Percentiles rank a stretch among this genome's conserved stretches.
Conservation (phyloP, 2,329 filamentous ascomycete genomes). For the Xylariaceae sp. region DNA sequence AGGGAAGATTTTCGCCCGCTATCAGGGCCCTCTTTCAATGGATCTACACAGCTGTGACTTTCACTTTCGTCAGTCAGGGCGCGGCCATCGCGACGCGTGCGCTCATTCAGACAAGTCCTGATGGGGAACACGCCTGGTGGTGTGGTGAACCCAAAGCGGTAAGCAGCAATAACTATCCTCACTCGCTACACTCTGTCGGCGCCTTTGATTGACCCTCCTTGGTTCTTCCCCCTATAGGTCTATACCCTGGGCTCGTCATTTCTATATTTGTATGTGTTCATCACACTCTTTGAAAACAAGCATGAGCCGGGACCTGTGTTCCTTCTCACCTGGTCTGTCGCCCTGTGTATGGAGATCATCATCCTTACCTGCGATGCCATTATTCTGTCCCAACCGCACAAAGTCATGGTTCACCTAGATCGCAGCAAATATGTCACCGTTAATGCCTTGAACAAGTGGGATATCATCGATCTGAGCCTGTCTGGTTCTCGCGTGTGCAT, state of each 20-base stretch:
- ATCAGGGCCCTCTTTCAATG: slow-evolving; percentile 63
- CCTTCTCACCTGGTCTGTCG: slow-evolving; percentile 72
- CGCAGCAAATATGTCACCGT: slow-evolving; percentile 39
- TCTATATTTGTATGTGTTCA: slow-evolving; percentile 78
- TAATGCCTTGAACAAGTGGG: slow-evolving; percentile 45
- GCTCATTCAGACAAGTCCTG: slow-evolving; percentile 48
- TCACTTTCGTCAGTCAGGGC: slow-evolving; percentile 73
- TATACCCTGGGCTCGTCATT: slow-evolving; percentile 83
- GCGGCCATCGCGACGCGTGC: slow-evolving; percentile 67
- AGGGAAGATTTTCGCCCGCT: slow-evolving; percentile 37
- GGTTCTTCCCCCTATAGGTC: slow-evolving; percentile 56
- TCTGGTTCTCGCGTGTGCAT: slow-evolving; percentile 66
- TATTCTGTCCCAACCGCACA: slow-evolving; percentile 64
- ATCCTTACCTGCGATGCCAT: slow-evolving; percentile 66
- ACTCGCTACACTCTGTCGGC: neutral
- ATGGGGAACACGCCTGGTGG: slow-evolving; percentile 32
- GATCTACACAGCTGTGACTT: slow-evolving; percentile 64
- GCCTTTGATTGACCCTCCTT: slow-evolving; percentile 7
- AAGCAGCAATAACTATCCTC: slow-evolving; percentile 12
- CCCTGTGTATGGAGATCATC: slow-evolving; percentile 66
- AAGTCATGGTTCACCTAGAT: slow-evolving; percentile 51
- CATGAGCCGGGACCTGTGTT: slow-evolving; percentile 78
- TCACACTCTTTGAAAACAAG: slow-evolving; percentile 79
- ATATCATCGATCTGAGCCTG: slow-evolving; percentile 61
- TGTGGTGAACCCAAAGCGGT: slow-evolving; percentile 34